Evolutionary conservation across 495 filamentous ascomycete genomes (phyloP).

Genomic region (Penicillium steckii): DNA sequence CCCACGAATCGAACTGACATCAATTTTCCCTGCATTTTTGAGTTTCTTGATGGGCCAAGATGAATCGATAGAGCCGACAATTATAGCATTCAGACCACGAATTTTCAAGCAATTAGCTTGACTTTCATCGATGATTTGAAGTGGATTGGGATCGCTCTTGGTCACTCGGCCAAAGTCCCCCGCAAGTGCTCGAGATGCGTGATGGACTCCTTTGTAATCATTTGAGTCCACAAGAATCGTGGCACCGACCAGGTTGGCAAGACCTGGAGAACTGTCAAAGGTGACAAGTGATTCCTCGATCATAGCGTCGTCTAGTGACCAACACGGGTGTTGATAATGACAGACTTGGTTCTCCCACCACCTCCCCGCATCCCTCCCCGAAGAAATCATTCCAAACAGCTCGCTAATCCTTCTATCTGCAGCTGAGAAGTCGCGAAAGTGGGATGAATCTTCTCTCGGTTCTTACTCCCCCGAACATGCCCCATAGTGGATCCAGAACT

Average conservation of each 20-base stretch:
- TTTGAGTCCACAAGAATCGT: slow-evolving; percentile 22
- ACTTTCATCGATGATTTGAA: slow-evolving; percentile 37
- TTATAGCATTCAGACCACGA: slow-evolving; percentile 49
- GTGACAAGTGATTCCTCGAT: slow-evolving; percentile 13
- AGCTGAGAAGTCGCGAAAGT: neutral
- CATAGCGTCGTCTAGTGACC: slow-evolving; percentile 1
- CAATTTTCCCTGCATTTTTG: slow-evolving; percentile 51
- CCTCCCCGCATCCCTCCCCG: neutral
- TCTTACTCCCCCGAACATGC: slow-evolving; percentile 9
- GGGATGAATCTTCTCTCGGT: slow-evolving; percentile 7
- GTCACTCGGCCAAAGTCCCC: slow-evolving; percentile 72
- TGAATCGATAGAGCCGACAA: slow-evolving; percentile 67
- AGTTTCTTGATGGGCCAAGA: slow-evolving; percentile 60
- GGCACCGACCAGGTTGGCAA: slow-evolving; percentile 12
- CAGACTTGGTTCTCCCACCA: neutral
- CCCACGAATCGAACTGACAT: slow-evolving; percentile 52
- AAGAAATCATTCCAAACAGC: neutral
- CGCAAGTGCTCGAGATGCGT: slow-evolving; percentile 64
- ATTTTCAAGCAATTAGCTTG: neutral
- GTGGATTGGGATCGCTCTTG: slow-evolving; percentile 46
- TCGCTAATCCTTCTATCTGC: neutral
- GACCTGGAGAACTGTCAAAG: slow-evolving; percentile 5
- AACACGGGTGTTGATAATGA: neutral
- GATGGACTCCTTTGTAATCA: slow-evolving; percentile 67
- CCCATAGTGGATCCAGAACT: slow-evolving; percentile 4